These are phyloP conservation scores for Lichtheimia hyalospora DNA, from an alignment of 371 early-diverging fungal genomes.

Conservation along the genomic window DNA sequence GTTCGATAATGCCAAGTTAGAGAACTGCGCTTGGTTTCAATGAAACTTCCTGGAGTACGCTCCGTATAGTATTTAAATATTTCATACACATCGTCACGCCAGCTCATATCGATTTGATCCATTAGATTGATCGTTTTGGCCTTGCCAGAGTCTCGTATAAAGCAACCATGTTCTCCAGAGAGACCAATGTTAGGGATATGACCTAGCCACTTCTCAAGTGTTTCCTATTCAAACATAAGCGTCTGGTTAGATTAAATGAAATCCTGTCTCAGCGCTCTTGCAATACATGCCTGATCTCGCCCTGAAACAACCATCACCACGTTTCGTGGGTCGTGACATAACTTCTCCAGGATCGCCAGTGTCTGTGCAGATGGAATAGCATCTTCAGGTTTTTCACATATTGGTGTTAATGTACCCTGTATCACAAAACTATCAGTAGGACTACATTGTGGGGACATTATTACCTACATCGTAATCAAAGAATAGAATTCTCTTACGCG, in stretches of 20 bases:
- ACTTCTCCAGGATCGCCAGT: slow-evolving; percentile 53
- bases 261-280: slow-evolving; percentile 24
- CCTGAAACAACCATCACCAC: slow-evolving; percentile 92
- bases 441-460: not conserved
- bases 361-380: slow-evolving; percentile 68
- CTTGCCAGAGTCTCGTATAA: slow-evolving; percentile 77
- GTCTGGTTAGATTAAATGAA: slow-evolving; percentile 14
- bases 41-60: slow-evolving; percentile 84
- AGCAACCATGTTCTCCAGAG: slow-evolving; percentile 95
- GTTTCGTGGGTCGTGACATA: slow-evolving; percentile 77
- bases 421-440: slow-evolving; percentile 26
- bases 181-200: slow-evolving; percentile 70
- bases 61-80: slow-evolving; percentile 89
- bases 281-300: slow-evolving; percentile 75
- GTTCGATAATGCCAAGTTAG: slow-evolving; percentile 92
- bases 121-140: slow-evolving; percentile 80
- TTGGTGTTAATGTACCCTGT: slow-evolving; percentile 83
- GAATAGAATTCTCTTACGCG: slow-evolving; percentile 71
- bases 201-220: slow-evolving; percentile 90
- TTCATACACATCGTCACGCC: slow-evolving; percentile 90
- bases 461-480: slow-evolving; percentile 84
- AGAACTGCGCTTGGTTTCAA: slow-evolving; percentile 82
- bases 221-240: slow-evolving; percentile 65
- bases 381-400: slow-evolving; percentile 65
- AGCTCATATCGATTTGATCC: slow-evolving; percentile 81